These are phyloP conservation scores for Jatropha podagrica DNA, from an alignment of 441 rosid genomes.

Conservation along the genomic window DNA sequence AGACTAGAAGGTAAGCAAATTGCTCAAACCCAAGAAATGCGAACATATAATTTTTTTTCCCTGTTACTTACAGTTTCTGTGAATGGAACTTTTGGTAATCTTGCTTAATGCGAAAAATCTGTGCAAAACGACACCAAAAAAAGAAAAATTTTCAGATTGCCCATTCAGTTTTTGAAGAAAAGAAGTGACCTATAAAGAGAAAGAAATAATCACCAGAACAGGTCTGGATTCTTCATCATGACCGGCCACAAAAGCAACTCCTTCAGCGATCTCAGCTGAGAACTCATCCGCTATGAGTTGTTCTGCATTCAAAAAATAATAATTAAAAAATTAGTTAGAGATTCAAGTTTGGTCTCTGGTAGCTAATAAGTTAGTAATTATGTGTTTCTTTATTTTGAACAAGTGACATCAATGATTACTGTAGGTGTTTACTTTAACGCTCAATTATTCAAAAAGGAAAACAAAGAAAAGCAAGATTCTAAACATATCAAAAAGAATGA, in stretches of 20 bases:
- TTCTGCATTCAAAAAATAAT: conserved; percentile 35
- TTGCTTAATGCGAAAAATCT: conserved; percentile 90
- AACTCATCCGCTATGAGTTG: conserved; percentile 86
- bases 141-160: neutral
- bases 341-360: neutral
- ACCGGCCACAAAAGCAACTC: conserved; percentile 85
- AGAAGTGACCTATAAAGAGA: neutral
- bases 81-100: conserved; percentile 81
- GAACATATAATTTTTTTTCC: neutral
- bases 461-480: conserved; percentile 36
- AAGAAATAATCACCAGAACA: conserved; percentile 49
- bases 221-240: conserved; percentile 89
- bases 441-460: conserved; percentile 22
- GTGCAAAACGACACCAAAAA: conserved; percentile 1
- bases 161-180: neutral
- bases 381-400: conserved; percentile 22
- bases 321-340: neutral
- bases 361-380: too few species aligned
- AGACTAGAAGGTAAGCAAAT: neutral
- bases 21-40: neutral
- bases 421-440: conserved; percentile 31
- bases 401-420: conserved; percentile 32
- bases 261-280: conserved; percentile 80
- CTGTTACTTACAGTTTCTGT: conserved; percentile 69
- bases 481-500: conserved; percentile 26